These are phyloP conservation scores for Xylaria nigripes DNA, from an alignment of 495 filamentous ascomycete species.

Conservation along the genomic window DNA sequence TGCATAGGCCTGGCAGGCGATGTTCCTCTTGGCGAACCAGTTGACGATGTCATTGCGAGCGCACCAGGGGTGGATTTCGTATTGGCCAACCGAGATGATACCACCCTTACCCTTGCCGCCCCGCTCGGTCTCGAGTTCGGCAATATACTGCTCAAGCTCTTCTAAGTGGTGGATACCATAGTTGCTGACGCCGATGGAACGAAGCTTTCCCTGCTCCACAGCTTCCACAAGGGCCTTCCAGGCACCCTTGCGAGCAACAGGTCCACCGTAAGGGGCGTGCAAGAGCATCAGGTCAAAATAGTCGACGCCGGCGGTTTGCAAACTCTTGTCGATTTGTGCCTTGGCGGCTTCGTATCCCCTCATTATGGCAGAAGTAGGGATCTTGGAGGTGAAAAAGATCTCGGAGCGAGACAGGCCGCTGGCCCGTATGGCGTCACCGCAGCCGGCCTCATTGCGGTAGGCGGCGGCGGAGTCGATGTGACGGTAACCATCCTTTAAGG, in stretches of 20 bases:
- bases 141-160: slow-evolving; percentile 68
- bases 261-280: slow-evolving; percentile 54
- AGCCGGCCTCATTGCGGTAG: slow-evolving; percentile 63
- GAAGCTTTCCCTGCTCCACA: slow-evolving; percentile 54
- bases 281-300: slow-evolving; percentile 61
- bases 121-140: slow-evolving; percentile 49
- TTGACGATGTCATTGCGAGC: slow-evolving; percentile 63
- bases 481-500: slow-evolving; percentile 62
- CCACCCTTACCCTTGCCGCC: slow-evolving; percentile 61
- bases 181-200: slow-evolving; percentile 58
- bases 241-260: slow-evolving; percentile 45
- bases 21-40: slow-evolving; percentile 61
- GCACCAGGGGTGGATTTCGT: slow-evolving; percentile 90
- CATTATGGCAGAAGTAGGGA: slow-evolving; percentile 35
- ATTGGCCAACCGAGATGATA: slow-evolving; percentile 73
- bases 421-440: slow-evolving; percentile 52
- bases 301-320: slow-evolving; percentile 45
- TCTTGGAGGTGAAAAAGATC: slow-evolving; percentile 69
- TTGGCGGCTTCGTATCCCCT: slow-evolving; percentile 43
- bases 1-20: slow-evolving; percentile 72
- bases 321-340: slow-evolving; percentile 40
- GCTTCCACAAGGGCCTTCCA: slow-evolving; percentile 58
- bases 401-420: slow-evolving; percentile 51
- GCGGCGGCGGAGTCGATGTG: slow-evolving; percentile 66
- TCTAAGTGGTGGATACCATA: slow-evolving; percentile 62